Evolutionary conservation across 2,329 filamentous ascomycete species (phyloP).

Genomic region (Fusarium keratoplasticum): DNA sequence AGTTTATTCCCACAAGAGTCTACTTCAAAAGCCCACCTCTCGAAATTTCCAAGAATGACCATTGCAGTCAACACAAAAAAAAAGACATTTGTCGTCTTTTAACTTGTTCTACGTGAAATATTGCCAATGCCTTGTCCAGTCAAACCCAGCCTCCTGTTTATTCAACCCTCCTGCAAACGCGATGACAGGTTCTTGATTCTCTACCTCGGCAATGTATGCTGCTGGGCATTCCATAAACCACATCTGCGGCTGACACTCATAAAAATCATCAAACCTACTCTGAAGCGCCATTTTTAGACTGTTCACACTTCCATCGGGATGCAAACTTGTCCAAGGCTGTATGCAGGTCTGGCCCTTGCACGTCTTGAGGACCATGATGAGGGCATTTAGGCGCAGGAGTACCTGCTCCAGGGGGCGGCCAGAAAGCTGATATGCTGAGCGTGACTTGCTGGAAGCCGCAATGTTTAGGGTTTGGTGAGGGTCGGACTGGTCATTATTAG

Average conservation of each 20-base stretch:
- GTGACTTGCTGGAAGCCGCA: background rate
- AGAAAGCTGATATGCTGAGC: background rate
- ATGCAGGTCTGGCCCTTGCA: background rate
- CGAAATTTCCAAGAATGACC: background rate
- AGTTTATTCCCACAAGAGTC: background rate
- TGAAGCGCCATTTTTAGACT: background rate
- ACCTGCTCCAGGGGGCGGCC: background rate
- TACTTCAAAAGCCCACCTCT: background rate
- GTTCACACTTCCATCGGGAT: background rate
- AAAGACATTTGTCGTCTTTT: background rate
- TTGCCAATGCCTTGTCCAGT: background rate
- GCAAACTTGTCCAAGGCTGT: background rate
- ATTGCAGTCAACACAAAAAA: background rate
- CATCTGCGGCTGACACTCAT: background rate
- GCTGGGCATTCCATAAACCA: background rate
- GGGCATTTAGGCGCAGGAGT: background rate
- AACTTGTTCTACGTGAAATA: background rate
- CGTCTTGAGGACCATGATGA: background rate
- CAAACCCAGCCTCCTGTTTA: background rate
- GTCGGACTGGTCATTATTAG: background rate
- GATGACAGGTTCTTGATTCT: background rate
- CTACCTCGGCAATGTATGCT: background rate
- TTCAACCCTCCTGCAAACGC: background rate
- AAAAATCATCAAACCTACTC: background rate
- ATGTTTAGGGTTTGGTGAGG: background rate